Base-by-base conservation (phyloP, 495 filamentous ascomycete genomes). In the Aspergillus nidulans region DNA sequence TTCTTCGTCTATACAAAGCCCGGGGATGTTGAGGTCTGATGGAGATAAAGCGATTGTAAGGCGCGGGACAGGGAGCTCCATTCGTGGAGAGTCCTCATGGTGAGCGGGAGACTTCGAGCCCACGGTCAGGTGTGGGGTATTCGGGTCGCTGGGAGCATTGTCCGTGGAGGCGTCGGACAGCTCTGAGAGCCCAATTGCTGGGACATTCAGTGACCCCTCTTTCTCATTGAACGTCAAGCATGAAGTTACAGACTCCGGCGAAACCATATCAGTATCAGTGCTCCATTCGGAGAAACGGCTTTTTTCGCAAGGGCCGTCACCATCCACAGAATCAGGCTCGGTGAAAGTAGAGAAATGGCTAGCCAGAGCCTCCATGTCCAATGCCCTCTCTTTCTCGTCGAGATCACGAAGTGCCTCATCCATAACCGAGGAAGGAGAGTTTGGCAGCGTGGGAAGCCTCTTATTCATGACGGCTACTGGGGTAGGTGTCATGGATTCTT, bases 221-320 rank as follows among this genome's bases (percentile, higher is more conserved):
- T 44, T 56, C 25, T 56, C 53, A 15, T 70, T 61, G 52, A 72
- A 68, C 0, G 68, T 68, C 1, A 64, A 68, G 20, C 60, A 58
- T n/a, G 72, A 73, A 20, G 60, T 60, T 62, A 72, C 71, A 8
- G 73, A 76, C 28, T 69, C 71, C n/a, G 68, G 69, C 3, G 73
- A 71, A 46, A 66, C 57, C 26, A 57, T 49, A 7, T 74, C 73
- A 6, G 65, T 74, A 40, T 75, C 71, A 4, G 72, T 69, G 46
- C 73, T 75, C 75, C 75, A 78, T 63, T 76, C 69, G 0, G 75
- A 78, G 49, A 78, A 78, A n/a, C 66, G 73, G 49, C 73, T 78
- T 52, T 50, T 58, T 42, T 77, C 72, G 12, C 53, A 61, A 6
- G 58, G 18, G 5, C 67, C 64, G 10, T 61, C 57, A 3, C 64